Evolutionary conservation across 2,329 filamentous ascomycete genomes (phyloP).

Genomic region (Truncatella angustata): DNA sequence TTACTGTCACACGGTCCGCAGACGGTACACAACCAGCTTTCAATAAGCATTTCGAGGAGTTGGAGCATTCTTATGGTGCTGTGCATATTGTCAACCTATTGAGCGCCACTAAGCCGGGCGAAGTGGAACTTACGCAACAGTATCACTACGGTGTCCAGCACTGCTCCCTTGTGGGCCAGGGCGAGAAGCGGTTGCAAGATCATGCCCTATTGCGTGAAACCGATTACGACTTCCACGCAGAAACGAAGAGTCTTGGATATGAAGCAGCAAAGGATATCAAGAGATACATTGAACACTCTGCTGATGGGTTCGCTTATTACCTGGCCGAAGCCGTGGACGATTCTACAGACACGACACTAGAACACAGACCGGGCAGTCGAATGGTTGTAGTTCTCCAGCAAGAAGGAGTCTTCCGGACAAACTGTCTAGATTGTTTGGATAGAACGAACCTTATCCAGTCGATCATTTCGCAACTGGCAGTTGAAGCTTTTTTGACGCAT

Average conservation of each 20-base stretch:
- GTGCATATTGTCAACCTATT: slow-evolving; percentile 92
- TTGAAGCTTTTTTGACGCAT: slow-evolving; percentile 80
- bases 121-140: slow-evolving; percentile 76
- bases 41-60: slow-evolving; percentile 87
- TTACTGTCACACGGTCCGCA: slow-evolving; percentile 80
- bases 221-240: slow-evolving; percentile 95
- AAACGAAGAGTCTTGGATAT: slow-evolving; percentile 86
- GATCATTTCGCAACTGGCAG: slow-evolving; percentile 89
- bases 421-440: slow-evolving; percentile 94
- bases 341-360: slow-evolving; percentile 33
- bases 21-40: slow-evolving; percentile 95
- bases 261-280: slow-evolving; percentile 86
- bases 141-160: slow-evolving; percentile 76
- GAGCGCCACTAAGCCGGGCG: slow-evolving; percentile 83
- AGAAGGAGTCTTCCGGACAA: slow-evolving; percentile 92
- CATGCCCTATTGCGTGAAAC: slow-evolving; percentile 77
- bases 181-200: slow-evolving; percentile 56
- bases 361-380: slow-evolving; percentile 37
- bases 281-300: slow-evolving; percentile 72
- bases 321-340: slow-evolving; percentile 72
- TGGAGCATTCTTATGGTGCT: slow-evolving; percentile 83
- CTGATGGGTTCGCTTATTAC: slow-evolving; percentile 90
- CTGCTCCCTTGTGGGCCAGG: slow-evolving; percentile 66
- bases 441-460: slow-evolving; percentile 95
- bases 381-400: slow-evolving; percentile 79